phyloP scores from a whole-genome alignment of 2,329 filamentous ascomycete species.

The Phyllosticta capitalensis region DNA sequence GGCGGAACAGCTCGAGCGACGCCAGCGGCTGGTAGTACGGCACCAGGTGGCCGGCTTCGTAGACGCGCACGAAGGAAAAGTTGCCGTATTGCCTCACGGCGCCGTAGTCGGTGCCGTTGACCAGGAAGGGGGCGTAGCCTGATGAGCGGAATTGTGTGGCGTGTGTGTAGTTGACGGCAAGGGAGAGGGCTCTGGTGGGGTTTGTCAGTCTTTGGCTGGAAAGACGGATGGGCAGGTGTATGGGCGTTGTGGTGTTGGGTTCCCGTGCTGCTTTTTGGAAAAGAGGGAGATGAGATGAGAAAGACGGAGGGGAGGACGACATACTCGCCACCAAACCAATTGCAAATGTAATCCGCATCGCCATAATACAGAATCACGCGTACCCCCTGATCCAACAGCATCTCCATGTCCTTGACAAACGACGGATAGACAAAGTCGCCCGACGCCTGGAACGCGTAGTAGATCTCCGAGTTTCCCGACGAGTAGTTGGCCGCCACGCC shows the following conservation, averaged over 20 bases:
- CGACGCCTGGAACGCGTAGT: slow-evolving; percentile 44
- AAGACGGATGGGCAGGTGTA: not conserved
- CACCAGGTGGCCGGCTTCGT: slow-evolving; percentile 44
- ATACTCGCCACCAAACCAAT: slow-evolving; percentile 22
- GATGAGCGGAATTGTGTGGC: slow-evolving; percentile 47
- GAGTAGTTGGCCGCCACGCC: slow-evolving; percentile 56
- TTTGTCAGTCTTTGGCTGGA: not conserved
- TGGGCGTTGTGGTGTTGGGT: not conserved
- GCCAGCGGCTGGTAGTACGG: slow-evolving; percentile 19
- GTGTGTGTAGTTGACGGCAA: slow-evolving; percentile 15
- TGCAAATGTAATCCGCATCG: slow-evolving; percentile 32
- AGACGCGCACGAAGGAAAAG: slow-evolving; percentile 42
- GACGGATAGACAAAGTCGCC: slow-evolving; percentile 51
- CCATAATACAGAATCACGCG: slow-evolving; percentile 28
- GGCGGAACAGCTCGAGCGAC: slow-evolving; percentile 5
- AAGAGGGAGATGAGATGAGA: slow-evolving; percentile 45
- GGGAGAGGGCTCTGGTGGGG: slow-evolving; percentile 35
- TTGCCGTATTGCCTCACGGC: slow-evolving; percentile 69
- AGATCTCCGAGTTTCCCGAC: slow-evolving; percentile 34
- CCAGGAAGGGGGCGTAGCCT: slow-evolving; percentile 64
- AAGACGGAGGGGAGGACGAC: slow-evolving; percentile 30
- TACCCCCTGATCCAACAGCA: slow-evolving; percentile 32
- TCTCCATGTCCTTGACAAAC: slow-evolving; percentile 36
- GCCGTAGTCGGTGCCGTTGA: slow-evolving; percentile 52
- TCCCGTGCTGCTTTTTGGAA: too few species aligned